Conservation (phyloP, 2,329 filamentous ascomycete species). For the Sclerotinia spermophila region DNA sequence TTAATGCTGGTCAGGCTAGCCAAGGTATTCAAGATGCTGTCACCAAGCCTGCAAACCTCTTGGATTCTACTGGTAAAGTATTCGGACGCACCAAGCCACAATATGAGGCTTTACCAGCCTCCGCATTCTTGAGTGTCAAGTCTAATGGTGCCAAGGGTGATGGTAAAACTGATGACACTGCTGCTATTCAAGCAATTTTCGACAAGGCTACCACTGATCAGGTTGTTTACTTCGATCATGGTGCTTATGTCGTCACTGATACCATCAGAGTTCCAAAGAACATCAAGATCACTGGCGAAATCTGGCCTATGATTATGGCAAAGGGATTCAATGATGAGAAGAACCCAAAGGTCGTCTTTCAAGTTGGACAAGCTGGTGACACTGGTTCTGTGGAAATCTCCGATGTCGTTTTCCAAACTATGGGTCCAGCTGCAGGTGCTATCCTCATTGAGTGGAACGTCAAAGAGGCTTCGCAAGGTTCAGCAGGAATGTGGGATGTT, state of each 20-base stretch:
- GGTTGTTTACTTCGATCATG: conserved; percentile 72
- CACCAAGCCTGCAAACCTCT: conserved; percentile 63
- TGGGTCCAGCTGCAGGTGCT: conserved; percentile 76
- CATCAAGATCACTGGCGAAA: conserved; percentile 84
- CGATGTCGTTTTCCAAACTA: conserved; percentile 79
- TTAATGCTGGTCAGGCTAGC: conserved; percentile 47
- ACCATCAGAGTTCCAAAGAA: conserved; percentile 73
- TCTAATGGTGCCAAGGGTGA: conserved; percentile 81
- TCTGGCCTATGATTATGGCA: conserved; percentile 88
- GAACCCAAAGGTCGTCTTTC: conserved; percentile 80
- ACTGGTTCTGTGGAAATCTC: conserved; percentile 80
- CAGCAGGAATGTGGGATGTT: conserved; percentile 87
- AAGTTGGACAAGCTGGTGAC: conserved; percentile 75
- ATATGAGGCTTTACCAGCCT: conserved; percentile 66
- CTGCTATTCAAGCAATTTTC: conserved; percentile 74
- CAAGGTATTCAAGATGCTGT: conserved; percentile 55
- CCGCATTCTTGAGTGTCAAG: conserved; percentile 79
- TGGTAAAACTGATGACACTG: conserved; percentile 81
- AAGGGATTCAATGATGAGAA: conserved; percentile 73
- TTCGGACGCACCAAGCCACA: conserved; percentile 87
- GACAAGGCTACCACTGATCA: conserved; percentile 61
- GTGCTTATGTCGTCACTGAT: conserved; percentile 59
- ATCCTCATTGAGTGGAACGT: conserved; percentile 93
- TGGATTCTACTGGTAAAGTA: conserved; percentile 61
- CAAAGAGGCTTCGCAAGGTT: conserved; percentile 60